Evolutionary conservation across 2,329 filamentous ascomycete genomes (phyloP), one percentile per base, ranked within the genome.

Genomic region (Fusarium sp.): DNA sequence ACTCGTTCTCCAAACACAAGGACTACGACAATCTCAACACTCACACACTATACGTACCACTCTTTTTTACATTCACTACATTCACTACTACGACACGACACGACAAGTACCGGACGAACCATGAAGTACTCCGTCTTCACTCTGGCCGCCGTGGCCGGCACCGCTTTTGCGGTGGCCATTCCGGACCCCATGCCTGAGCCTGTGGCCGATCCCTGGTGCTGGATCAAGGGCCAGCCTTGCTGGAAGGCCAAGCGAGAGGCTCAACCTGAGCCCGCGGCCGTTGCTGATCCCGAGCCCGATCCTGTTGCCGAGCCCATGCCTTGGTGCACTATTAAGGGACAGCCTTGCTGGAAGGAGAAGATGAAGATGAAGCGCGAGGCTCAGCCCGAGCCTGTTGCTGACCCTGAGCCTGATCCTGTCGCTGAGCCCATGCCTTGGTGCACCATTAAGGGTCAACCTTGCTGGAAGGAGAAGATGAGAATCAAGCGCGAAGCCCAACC

Each of bases 321-420:
- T 0, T 78, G 78, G 70, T 84, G 84, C 67, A 70, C 78, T 51
- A 74, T 76, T 38, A 76, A 76, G 11, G 82, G 83, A 9, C 76
- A 81, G 46, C 72, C 76, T 3, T 85, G 84, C 76, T 77, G 75
- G 73, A 82, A 82, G 71, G 78, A 76, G 41, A 82, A 81, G 74
- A 62, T 62, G 59, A 38, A 11, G 16, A 24, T 45, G 0, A 67
- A 58, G 5, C 64, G 62, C 6, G 52, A 62, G 4, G 65, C 64
- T 16, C 24, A 47, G 3, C 62, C 64, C 5, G 40, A 65, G 20
- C 46, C 61, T 5, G 18, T 55, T 1, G 29, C 57, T 4, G 32
- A 8, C 0, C 13, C 58, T 32, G 38, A 64, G 1, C 46, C 60
- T 0, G 30, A 62, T 2, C 44, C 58, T 0, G 58, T 58, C 1